A percentile compares a stretch with the other conserved stretches of the same genome.
These are phyloP conservation scores for Amniculicola lignicola DNA, from an alignment of 495 filamentous ascomycete genomes.

Conservation along the genomic window DNA sequence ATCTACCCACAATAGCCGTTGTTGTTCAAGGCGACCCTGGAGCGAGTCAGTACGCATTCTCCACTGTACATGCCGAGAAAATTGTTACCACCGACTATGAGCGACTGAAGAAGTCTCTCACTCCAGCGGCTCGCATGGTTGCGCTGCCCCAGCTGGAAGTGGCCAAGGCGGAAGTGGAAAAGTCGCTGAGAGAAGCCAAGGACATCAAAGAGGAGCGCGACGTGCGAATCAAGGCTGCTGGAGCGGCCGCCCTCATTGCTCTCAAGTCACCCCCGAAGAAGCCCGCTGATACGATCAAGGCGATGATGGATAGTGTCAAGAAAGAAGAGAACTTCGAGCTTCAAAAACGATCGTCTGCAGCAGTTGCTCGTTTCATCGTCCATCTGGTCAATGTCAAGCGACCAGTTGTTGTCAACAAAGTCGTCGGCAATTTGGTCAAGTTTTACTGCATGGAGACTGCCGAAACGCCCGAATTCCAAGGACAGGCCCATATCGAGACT, in stretches of 20 bases:
- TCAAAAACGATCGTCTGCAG: conserved; percentile 80
- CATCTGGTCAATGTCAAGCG: conserved; percentile 74
- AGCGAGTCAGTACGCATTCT: conserved; percentile 88
- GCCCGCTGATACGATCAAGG: conserved; percentile 83
- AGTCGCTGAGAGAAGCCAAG: conserved; percentile 74
- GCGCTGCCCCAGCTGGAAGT: conserved; percentile 70
- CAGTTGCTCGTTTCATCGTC: conserved; percentile 78
- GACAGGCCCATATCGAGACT: conserved; percentile 67
- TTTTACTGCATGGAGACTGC: conserved; percentile 97
- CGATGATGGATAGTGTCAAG: conserved; percentile 97
- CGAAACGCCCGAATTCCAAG: conserved; percentile 90
- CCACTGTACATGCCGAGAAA: conserved; percentile 79
- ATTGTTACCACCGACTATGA: conserved; percentile 80
- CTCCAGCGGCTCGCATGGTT: conserved; percentile 78
- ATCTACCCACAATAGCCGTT: conserved; percentile 75
- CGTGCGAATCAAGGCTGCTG: conserved; percentile 79
- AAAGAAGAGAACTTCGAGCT: conserved; percentile 87
- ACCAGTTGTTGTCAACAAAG: conserved; percentile 81
- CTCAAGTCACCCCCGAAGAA: conserved; percentile 85
- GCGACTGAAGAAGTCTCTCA: conserved; percentile 75
- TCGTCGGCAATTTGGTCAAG: conserved; percentile 88
- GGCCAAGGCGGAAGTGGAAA: conserved; percentile 62
- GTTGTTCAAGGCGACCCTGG: conserved; percentile 89
- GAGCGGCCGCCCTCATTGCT: conserved; percentile 82
- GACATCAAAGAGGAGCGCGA: conserved; percentile 76